phyloP scores from a whole-genome alignment of 208 protist species.

The Crithidia mellificae region DNA sequence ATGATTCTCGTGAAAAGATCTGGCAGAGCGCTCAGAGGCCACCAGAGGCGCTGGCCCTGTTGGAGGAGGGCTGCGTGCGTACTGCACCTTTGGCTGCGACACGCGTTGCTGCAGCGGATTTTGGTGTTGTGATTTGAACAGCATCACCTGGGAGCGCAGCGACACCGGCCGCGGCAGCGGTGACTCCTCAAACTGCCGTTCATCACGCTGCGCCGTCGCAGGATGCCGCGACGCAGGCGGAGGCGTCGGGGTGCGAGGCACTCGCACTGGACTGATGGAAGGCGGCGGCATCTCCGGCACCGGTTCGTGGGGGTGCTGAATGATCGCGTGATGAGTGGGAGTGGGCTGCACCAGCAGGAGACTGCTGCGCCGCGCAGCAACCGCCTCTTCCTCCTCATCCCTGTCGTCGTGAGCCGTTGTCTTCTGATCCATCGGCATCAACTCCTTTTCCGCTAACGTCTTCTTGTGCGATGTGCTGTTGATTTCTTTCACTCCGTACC shows the following conservation, averaged over 20 bases:
- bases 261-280: conserved; percentile 22
- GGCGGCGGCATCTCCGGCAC: conserved; percentile 18
- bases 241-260: conserved; percentile 34
- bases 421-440: neutral
- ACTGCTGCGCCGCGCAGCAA: conserved; percentile 30
- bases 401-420: no score
- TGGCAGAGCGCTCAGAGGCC: neutral
- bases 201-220: neutral
- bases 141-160: conserved; percentile 54
- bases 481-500: neutral
- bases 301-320: conserved; percentile 46
- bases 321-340: conserved; percentile 3
- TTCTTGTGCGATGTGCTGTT: no score
- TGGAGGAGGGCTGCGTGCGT: conserved; percentile 1
- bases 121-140: no score
- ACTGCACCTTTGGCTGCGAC: neutral
- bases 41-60: neutral
- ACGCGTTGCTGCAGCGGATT: neutral
- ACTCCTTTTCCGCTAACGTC: no score
- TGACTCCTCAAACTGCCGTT: conserved; percentile 30
- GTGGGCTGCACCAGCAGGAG: conserved; percentile 35
- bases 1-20: neutral
- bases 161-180: conserved; percentile 69
- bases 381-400: neutral
- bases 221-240: no score